A percentile compares a stretch with the other conserved stretches of the same genome.
Evolutionary conservation across 768 basidiomycete species (phyloP).

Genomic region (Gloeopeniophorella convolvens): DNA sequence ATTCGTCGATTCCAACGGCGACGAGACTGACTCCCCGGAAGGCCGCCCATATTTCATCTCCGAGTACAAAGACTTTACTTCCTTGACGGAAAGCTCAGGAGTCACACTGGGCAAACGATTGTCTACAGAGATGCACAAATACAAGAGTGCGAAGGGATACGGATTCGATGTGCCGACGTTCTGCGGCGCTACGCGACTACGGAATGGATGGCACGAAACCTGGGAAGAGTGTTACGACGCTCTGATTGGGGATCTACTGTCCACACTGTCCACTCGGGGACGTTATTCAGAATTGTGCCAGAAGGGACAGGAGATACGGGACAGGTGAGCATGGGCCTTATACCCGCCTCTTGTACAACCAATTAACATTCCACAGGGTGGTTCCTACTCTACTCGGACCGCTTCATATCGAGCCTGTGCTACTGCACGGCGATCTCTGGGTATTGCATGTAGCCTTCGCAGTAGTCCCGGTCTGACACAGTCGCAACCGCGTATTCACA

Average conservation of each 20-base stretch:
- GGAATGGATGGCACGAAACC: slow-evolving; percentile 65
- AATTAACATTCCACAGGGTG: slow-evolving; percentile 39
- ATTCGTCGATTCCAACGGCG: slow-evolving; percentile 24
- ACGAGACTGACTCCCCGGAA: slow-evolving; percentile 25
- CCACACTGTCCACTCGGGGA: slow-evolving; percentile 37
- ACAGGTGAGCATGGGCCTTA: slow-evolving; percentile 28
- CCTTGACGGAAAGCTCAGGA: slow-evolving; percentile 42
- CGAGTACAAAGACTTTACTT: slow-evolving; percentile 58
- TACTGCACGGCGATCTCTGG: slow-evolving; percentile 80
- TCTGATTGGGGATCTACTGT: slow-evolving; percentile 54
- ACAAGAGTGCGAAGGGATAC: slow-evolving; percentile 49
- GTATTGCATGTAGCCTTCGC: slow-evolving; percentile 33
- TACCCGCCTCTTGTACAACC: not conserved
- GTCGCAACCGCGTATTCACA: too few species aligned
- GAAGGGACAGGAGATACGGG: slow-evolving; percentile 45
- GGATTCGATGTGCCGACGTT: slow-evolving; percentile 73
- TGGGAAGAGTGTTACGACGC: slow-evolving; percentile 66
- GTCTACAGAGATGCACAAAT: slow-evolving; percentile 58
- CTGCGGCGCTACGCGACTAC: slow-evolving; percentile 64
- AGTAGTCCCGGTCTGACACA: not conserved
- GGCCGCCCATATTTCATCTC: slow-evolving; percentile 62
- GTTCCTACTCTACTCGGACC: slow-evolving; percentile 61
- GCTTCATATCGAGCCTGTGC: slow-evolving; percentile 54
- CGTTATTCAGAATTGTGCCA: slow-evolving; percentile 39
- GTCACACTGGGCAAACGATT: slow-evolving; percentile 50